Conservation (phyloP, 352 stramenopile species). For the Blastocystis sp. region DNA sequence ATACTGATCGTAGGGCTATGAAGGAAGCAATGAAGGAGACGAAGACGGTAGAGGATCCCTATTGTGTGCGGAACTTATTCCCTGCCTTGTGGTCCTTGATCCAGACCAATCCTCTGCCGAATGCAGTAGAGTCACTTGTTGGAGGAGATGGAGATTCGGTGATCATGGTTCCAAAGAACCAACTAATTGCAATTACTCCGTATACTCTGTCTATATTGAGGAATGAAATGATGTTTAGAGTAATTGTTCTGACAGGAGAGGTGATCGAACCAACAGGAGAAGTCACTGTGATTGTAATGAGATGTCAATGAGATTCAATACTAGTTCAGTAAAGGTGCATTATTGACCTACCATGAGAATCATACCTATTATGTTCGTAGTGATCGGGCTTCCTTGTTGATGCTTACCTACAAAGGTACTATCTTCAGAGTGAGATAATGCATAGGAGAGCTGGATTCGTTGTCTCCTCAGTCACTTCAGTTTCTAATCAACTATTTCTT, state of each 20-base stretch:
- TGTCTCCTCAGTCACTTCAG: neutral
- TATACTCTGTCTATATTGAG: neutral
- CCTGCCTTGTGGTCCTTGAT: neutral
- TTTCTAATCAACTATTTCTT: slow-evolving; percentile 39
- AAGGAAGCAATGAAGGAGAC: too few relatives aligned
- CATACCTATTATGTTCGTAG: slow-evolving; percentile 18
- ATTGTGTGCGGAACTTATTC: neutral
- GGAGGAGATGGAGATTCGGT: neutral
- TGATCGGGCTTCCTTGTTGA: slow-evolving; percentile 12
- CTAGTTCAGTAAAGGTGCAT: slow-evolving; percentile 1
- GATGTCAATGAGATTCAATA: neutral
- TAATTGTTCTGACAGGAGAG: neutral
- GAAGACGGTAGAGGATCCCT: neutral
- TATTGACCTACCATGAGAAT: neutral
- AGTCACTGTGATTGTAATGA: slow-evolving; percentile 15
- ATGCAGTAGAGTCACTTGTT: neutral
- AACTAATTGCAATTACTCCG: slow-evolving; percentile 9
- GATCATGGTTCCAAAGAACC: slow-evolving; percentile 1
- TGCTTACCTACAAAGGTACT: slow-evolving; percentile 26
- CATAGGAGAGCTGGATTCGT: neutral
- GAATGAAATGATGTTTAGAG: neutral
- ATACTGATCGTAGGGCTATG: too few relatives aligned
- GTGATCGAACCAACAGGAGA: slow-evolving; percentile 27
- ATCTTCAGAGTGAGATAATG: neutral
- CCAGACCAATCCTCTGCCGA: neutral